These are phyloP conservation scores for Nicotiana rustica DNA, from an alignment of 305 asterid genomes.

Conservation along the genomic window DNA sequence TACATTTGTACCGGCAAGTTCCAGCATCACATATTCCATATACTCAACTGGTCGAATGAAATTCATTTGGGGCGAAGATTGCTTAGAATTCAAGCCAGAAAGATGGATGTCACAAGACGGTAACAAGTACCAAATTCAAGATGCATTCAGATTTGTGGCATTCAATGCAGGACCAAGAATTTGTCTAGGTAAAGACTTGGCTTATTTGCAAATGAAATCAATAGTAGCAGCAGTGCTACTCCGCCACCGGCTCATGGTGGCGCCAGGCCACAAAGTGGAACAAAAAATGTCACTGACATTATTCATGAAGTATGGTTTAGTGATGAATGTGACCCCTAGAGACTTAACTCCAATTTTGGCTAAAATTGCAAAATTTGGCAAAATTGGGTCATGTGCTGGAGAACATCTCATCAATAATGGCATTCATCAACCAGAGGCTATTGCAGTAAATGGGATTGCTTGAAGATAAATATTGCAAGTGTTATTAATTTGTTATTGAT, in stretches of 20 bases:
- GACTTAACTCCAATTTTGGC: conserved; percentile 55
- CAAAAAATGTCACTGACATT: conserved; percentile 71
- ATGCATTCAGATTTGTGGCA: conserved; percentile 56
- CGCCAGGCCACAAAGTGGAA: conserved; percentile 63
- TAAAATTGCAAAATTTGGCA: conserved; percentile 45
- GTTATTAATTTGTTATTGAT: background rate
- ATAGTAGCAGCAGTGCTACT: conserved; percentile 62
- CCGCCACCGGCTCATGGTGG: conserved; percentile 61
- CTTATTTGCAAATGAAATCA: conserved; percentile 70
- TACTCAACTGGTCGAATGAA: conserved; percentile 66
- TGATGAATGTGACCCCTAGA: conserved; percentile 56
- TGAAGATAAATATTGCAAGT: conserved; percentile 26
- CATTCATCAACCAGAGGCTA: conserved; percentile 20
- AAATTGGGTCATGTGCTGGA: conserved; percentile 33
- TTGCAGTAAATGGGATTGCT: conserved; percentile 38
- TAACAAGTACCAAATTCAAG: conserved; percentile 48
- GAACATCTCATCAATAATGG: conserved; percentile 38
- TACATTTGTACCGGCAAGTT: conserved; percentile 67
- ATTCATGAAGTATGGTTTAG: conserved; percentile 69
- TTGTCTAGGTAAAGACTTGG: conserved; percentile 67
- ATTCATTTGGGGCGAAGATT: conserved; percentile 66
- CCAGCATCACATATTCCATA: conserved; percentile 65
- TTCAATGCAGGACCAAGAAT: conserved; percentile 73
- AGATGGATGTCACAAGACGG: conserved; percentile 67
- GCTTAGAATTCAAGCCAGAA: conserved; percentile 65